Evolutionary conservation across 768 basidiomycete genomes (phyloP), one percentile per base, ranked within the genome.

Genomic region (Russula ochroleuca): DNA sequence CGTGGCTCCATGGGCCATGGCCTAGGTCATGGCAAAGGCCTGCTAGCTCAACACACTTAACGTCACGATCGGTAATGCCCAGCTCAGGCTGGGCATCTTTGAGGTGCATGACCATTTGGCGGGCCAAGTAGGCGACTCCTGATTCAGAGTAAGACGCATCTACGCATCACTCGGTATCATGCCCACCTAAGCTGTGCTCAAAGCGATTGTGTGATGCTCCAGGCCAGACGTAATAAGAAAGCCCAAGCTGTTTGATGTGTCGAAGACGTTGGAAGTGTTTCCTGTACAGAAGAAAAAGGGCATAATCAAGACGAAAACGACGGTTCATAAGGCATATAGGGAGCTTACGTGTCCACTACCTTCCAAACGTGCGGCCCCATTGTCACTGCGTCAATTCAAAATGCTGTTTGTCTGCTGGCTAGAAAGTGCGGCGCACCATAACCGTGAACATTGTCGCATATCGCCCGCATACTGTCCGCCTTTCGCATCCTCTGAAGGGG

Each of bases 11-110:
- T 0, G 91, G 91, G 0, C 92, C 92, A 69, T 92, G 91, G 0
- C 90, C 91, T 4, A 93, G 81, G 72, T 93, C 91, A 68, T 93
- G 92, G 61, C 90, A 92, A 3, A 92, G 77, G 0, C 90, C 92
- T 0, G 91, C 91, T 25, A 93, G 76, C 62, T 88, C 86, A 19
- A 93, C 85, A 63, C 92, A 93, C 55, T 79, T 78, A 35, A 92
- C 78, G 63, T 94, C 90, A 21, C 89, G 80, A 49, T 85, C 79
- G 0, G 84, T 85, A 62, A 93, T 90, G 0, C 74, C 75, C 1
- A 93, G 79, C 11, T 82, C 76, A 0, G 83, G 83, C 64, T 94
- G 91, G 8, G 72, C 77, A 15, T 75, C 70, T 62, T 81, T 77
- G 3, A 93, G 75, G 67, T 82, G 84, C 8, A 78, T 75, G 1